Evolutionary conservation across 2,329 filamentous ascomycete species (phyloP), one percentile per base, ranked within the genome.

Genomic region (Aspergillus chevalieri): DNA sequence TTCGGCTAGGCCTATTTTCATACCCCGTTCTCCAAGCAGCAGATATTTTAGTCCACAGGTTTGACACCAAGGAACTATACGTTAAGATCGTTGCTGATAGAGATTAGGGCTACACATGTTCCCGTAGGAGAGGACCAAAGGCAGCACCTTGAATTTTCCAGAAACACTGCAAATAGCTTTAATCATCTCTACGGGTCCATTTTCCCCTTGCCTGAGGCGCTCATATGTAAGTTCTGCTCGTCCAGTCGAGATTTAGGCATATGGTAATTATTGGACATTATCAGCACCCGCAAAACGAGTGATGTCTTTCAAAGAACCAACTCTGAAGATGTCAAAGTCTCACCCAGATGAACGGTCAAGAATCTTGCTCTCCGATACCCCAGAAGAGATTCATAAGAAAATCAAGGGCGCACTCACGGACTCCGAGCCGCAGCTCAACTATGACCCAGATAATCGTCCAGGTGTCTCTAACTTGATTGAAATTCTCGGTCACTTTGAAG

Each of bases 21-120:
- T 98, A 98, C 65, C 93, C 93, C 1, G 90, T 98, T 34, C 80
- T 98, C 1, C 91, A 96, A 71, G 92, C 93, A 17, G 93, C 93
- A 41, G 93, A 98, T 69, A 87, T 98, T 44, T 78, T 97, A 34
- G 80, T 97, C 6, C 91, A 96, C 65, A 77, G 84, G 82, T 86
- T 69, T 47, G 64, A 39, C 47, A 15, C 14, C 36, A 12, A 36
- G 17, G 19, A 26, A 33, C 22, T 21, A 21, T 44, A 10, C 14
- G 39, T n/a, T 22, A 43, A 10, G 44, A 36, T n/a, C 28, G 30
- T 49, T 46, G 17, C 57, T 64, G 44, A 64, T 47, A 36, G 43
- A 26, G 17, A 42, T 50, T 59, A 86, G 86, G 58, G 87, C 92
- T 53, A 96, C 92, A 1, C 89, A 96, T 71, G 92, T 98, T 21